Evolutionary conservation across 1,284 basidiomycete species (phyloP), one percentile per base, ranked within the genome.

Genomic region (Apiotrichum gamsii): DNA sequence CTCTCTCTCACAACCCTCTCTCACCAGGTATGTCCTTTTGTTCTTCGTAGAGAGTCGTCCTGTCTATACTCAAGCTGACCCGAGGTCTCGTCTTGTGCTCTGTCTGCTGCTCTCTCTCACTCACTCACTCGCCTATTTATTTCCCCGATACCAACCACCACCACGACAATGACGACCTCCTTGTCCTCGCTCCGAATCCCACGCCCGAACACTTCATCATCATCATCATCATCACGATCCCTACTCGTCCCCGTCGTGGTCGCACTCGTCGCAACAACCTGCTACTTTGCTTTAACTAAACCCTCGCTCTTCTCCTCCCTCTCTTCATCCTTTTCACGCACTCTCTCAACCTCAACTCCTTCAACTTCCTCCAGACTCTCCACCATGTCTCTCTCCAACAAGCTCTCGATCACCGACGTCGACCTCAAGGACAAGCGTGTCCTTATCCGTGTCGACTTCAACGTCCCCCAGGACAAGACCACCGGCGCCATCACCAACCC

Each of bases 371-470:
- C n/a, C n/a, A n/a, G 25, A 6, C 13, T n/a, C 38, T 6, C 29
- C 21, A 30, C 73, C 73, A 96, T 95, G 93, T 96, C 93, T 58
- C 86, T 97, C 74, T 85, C 93, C 32, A 90, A 84, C 77, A 97
- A 94, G 74, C 81, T 94, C 61, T 80, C 85, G 58, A 90, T 98
- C 76, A 87, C 84, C 59, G 94, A 97, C 76, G 78, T 93, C 69
- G 82, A 87, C 64, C 84, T 97, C 77, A 83, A 82, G 66, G 87
- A 78, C 70, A 70, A 73, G 62, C 87, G 87, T 60, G 91, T 97
- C 67, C 84, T 96, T 64, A 90, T 95, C 71, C 86, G 90, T 58
- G 89, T 97, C 63, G 95, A 98, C 80, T 98, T 98, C 78, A 98
- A 98, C 76, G 94, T 98, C 59, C 94, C 94, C 59, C 65, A 66